phyloP scores from a whole-genome alignment of 192 early-diverging fungal genomes.

The Dissophora globulifera region DNA sequence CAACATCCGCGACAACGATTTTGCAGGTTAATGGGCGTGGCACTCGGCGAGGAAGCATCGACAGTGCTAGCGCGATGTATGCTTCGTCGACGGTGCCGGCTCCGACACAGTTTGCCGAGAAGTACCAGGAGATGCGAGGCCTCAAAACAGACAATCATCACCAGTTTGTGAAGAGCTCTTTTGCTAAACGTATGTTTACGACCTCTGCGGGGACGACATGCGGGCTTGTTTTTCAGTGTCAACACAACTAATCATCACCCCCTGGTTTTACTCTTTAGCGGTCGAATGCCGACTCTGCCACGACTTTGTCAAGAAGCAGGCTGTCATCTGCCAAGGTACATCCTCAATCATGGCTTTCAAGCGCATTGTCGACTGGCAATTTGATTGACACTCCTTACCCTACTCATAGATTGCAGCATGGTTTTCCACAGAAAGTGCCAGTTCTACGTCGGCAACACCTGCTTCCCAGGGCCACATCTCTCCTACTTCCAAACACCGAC shows the following conservation, averaged over 20 bases:
- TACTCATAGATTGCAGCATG: slow-evolving; percentile 37
- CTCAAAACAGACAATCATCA: slow-evolving; percentile 51
- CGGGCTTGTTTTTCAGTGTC: no score
- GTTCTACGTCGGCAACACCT: slow-evolving; percentile 46
- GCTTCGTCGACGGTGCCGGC: slow-evolving; percentile 26
- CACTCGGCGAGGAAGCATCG: slow-evolving; percentile 23
- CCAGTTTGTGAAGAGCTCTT: slow-evolving; percentile 66
- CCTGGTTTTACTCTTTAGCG: slow-evolving; percentile 25
- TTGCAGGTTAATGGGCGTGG: slow-evolving; percentile 6
- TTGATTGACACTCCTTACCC: no score
- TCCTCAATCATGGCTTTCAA: background rate
- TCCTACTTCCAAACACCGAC: slow-evolving; percentile 27
- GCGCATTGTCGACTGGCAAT: no score
- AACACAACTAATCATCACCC: no score
- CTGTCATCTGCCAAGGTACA: slow-evolving; percentile 67
- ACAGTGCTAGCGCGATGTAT: slow-evolving; percentile 24
- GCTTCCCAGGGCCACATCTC: slow-evolving; percentile 45
- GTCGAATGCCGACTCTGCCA: slow-evolving; percentile 65
- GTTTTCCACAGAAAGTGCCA: slow-evolving; percentile 44
- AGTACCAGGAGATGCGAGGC: slow-evolving; percentile 21
- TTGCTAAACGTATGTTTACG: slow-evolving; percentile 69
- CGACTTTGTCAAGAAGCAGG: slow-evolving; percentile 56
- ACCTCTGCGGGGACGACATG: no score
- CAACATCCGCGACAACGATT: slow-evolving; percentile 7
- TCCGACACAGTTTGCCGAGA: slow-evolving; percentile 11